A percentile compares a stretch with the other conserved stretches of the same genome.
phyloP scores from a whole-genome alignment of 2,329 filamentous ascomycete genomes.

The Sporothrix euskadiensis region DNA sequence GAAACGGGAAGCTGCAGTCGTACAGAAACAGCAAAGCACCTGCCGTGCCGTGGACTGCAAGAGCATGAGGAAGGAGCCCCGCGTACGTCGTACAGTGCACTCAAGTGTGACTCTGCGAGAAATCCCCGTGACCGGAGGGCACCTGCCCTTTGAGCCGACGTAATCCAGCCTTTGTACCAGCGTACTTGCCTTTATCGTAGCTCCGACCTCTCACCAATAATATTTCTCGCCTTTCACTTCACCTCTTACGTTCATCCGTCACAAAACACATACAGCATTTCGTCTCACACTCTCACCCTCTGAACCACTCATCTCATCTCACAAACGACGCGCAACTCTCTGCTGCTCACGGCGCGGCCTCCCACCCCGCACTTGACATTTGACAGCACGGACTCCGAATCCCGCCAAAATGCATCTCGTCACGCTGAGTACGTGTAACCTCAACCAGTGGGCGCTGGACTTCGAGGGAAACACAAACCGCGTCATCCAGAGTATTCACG shows the following conservation, averaged over 20 bases:
- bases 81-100: neutral
- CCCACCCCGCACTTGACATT: neutral
- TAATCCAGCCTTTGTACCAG: neutral
- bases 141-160: conserved; percentile 1
- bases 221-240: neutral
- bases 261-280: neutral
- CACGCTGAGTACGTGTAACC: conserved; percentile 38
- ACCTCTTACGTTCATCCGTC: neutral
- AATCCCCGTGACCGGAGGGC: neutral
- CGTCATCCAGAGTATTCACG: conserved; percentile 59
- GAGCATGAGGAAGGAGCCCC: too few species aligned
- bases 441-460: conserved; percentile 51
- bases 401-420: conserved; percentile 34
- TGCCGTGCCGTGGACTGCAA: neutral
- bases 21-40: neutral
- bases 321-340: neutral
- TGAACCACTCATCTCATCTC: neutral
- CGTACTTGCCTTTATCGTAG: neutral
- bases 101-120: neutral
- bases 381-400: neutral
- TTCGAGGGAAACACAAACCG: conserved; percentile 61
- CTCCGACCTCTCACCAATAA: neutral
- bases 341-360: neutral
- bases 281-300: neutral
- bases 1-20: neutral